phyloP scores from a whole-genome alignment of 2,329 filamentous ascomycete genomes.

The Onygenales sp. region DNA sequence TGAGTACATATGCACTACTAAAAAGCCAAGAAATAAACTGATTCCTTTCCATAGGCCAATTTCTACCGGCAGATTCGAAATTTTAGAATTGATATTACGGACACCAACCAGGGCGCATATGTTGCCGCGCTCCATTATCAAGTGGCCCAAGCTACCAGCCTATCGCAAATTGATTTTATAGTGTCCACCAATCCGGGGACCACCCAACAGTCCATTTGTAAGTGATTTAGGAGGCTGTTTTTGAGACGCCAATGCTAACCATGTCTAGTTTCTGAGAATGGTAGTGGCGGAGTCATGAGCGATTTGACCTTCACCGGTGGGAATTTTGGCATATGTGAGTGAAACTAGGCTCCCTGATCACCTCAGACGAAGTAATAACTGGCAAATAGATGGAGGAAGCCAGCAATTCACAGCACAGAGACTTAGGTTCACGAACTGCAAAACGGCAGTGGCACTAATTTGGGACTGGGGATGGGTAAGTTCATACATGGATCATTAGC shows the following conservation, averaged over 20 bases:
- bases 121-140: constrained; percentile 14
- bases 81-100: constrained; percentile 18
- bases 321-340: constrained; percentile 3
- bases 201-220: constrained; percentile 4
- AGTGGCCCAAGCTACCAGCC: constrained; percentile 7
- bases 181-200: background rate
- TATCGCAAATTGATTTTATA: constrained; percentile 3
- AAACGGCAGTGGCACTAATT: constrained; percentile 1
- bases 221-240: background rate
- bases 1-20: background rate
- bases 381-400: constrained; percentile 1
- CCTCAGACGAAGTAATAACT: background rate
- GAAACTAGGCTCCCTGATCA: background rate
- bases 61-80: constrained; percentile 14
- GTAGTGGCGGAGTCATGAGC: constrained; percentile 3
- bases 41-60: constrained; percentile 6
- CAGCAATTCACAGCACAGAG: constrained; percentile 3
- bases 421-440: background rate
- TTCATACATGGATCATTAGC: background rate
- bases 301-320: constrained; percentile 1
- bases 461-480: constrained; percentile 5
- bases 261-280: background rate
- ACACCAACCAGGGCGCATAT: constrained; percentile 31
- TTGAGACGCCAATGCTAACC: background rate
- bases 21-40: background rate